Conservation (phyloP, 208 protist species). For the Leishmania tarentolae region DNA sequence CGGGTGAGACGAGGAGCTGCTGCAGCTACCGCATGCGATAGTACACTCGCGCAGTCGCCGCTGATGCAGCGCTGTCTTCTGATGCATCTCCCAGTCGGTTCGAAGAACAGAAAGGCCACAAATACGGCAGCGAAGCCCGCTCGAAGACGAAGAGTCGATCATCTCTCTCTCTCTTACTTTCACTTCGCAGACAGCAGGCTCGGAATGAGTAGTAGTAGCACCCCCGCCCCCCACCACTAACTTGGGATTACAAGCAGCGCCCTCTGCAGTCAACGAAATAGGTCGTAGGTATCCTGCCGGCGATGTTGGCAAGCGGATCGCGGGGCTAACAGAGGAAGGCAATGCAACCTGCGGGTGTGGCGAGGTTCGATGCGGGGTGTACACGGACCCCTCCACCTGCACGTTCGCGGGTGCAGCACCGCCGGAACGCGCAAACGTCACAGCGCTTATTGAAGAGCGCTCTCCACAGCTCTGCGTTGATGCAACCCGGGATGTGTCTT, state of each 20-base stretch:
- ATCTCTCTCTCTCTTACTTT: not conserved
- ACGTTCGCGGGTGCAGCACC: not conserved
- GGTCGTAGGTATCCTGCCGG: not conserved
- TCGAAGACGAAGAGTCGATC: not conserved
- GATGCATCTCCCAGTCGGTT: slow-evolving; percentile 21
- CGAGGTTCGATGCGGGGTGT: slow-evolving; percentile 12
- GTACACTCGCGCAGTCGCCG: slow-evolving; percentile 18
- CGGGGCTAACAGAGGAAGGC: not conserved
- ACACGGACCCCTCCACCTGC: not conserved
- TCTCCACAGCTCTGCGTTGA: slow-evolving; percentile 1
- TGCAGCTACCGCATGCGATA: not conserved
- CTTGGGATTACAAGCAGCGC: not conserved
- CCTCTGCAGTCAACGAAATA: not conserved
- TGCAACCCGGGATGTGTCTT: not conserved
- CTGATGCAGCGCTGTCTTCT: slow-evolving; percentile 23
- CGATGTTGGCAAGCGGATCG: slow-evolving; percentile 3
- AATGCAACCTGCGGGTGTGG: not conserved
- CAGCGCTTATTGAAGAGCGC: not conserved
- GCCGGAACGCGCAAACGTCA: not conserved
- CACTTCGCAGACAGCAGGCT: not conserved
- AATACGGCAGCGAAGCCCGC: slow-evolving; percentile 1
- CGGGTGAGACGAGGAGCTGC: not conserved
- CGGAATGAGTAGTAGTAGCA: not conserved
- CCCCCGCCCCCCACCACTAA: not conserved
- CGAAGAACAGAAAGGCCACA: slow-evolving; percentile 4